phyloP scores from a whole-genome alignment of 768 basidiomycete genomes.

The Suillus brevipes region DNA sequence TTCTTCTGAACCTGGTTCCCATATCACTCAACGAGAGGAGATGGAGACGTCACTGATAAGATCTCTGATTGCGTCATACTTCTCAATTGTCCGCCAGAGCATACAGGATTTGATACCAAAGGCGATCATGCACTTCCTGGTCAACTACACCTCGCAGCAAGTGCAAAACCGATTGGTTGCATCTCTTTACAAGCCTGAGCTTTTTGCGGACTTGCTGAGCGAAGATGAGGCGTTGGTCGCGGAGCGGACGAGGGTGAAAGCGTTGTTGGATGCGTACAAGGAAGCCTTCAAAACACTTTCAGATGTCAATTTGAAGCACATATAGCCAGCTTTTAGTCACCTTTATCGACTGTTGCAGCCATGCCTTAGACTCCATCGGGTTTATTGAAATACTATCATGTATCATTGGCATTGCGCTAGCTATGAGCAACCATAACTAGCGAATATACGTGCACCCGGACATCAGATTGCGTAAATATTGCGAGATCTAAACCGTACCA shows the following conservation, averaged over 20 bases:
- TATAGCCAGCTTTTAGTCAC: conserved; percentile 25
- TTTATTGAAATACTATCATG: not conserved
- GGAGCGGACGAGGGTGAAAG: conserved; percentile 91
- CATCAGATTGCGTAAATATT: conserved; percentile 14
- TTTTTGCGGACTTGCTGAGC: conserved; percentile 87
- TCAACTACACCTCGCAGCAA: conserved; percentile 94
- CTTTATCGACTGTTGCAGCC: not conserved
- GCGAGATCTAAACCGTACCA: conserved; percentile 25
- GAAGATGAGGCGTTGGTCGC: conserved; percentile 96
- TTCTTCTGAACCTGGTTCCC: conserved; percentile 53
- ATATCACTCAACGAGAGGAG: conserved; percentile 82
- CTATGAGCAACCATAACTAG: conserved; percentile 1
- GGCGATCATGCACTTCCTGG: conserved; percentile 97
- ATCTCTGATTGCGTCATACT: conserved; percentile 93
- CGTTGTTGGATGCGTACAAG: conserved; percentile 93
- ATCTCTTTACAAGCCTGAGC: conserved; percentile 88
- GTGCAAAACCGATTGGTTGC: conserved; percentile 97
- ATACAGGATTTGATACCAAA: conserved; percentile 98
- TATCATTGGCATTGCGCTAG: not conserved
- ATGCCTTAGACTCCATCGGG: not conserved
- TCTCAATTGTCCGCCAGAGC: conserved; percentile 92
- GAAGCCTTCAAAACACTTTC: conserved; percentile 88
- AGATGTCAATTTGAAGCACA: conserved; percentile 75
- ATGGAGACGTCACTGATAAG: conserved; percentile 97
- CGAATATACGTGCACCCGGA: conserved; percentile 1